Base-by-base conservation (phyloP, 345 rosid genomes). In the Gossypium herbaceum region DNA sequence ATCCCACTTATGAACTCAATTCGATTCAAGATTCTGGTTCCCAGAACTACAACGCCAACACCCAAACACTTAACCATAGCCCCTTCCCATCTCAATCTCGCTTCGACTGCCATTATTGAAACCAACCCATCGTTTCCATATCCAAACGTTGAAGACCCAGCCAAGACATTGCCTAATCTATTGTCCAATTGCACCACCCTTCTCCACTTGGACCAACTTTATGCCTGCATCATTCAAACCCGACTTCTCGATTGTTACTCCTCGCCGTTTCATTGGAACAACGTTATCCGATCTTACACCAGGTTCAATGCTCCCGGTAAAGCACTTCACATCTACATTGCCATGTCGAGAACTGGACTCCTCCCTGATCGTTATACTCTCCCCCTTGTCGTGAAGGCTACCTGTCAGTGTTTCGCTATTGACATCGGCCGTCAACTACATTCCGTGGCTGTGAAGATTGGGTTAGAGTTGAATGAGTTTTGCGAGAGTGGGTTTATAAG, bases 401-500 rank as follows among this genome's bases (percentile, higher is more conserved):
- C 79, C 13, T 75, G 81, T 71, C 91, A 86, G 2, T 29, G 68
- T 62, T 88, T 84, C 17, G 83, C 79, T 39, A 15, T 86, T 47
- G 44, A 45, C 51, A 7, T 84, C 59, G 97, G 94, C 9, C 77
- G 75, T 77, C 94, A 91, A 84, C 29, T 94, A 72, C 97, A 91
- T 56, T 85, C 88, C 61, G 77, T 84, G 2, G 89, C 97, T 3
- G 25, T 83, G 20, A 88, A 65, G 83, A 20, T 86, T 10, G 92
- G 94, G 3, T 82, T 94, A 1, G 86, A 76, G 17, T 68, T 76
- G 29, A 82, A 92, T 39, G 89, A 89, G 86, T 91, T 79, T 59
- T 92, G 97, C 11, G 95, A 94, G 84, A 94, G 91, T 73, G 97
- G 95, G 66, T 85, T 94, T 15, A 85, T 94, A 0, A 77, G 79